phyloP scores from a whole-genome alignment of 2,329 filamentous ascomycete genomes.

The Cadophora sp. region DNA sequence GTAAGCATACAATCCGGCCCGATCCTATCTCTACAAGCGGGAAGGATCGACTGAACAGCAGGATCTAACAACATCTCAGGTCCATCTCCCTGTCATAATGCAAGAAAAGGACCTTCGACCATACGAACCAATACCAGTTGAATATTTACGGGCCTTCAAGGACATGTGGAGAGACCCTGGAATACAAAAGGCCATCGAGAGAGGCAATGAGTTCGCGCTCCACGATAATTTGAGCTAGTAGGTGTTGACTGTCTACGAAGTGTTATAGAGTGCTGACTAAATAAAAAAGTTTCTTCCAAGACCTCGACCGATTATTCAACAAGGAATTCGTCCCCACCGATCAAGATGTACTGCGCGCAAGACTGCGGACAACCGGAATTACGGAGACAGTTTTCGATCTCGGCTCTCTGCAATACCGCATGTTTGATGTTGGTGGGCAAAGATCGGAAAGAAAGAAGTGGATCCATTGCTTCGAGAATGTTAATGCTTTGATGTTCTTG shows the following conservation, averaged over 20 bases:
- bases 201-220: conserved; percentile 95
- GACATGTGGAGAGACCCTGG: conserved; percentile 83
- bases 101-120: conserved; percentile 82
- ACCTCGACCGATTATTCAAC: conserved; percentile 76
- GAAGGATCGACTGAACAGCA: neutral
- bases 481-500: conserved; percentile 88
- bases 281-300: conserved; percentile 77
- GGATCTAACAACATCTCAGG: conserved; percentile 55
- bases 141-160: conserved; percentile 83
- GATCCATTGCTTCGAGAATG: conserved; percentile 81
- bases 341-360: conserved; percentile 90
- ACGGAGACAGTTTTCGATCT: conserved; percentile 95
- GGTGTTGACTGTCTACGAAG: conserved; percentile 47
- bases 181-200: conserved; percentile 85
- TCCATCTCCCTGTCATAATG: conserved; percentile 78
- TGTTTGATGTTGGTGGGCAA: conserved; percentile 82
- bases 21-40: neutral
- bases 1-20: conserved; percentile 55
- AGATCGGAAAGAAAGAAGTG: conserved; percentile 79
- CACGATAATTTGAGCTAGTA: conserved; percentile 97
- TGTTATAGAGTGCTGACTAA: conserved; percentile 25
- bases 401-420: conserved; percentile 90
- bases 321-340: conserved; percentile 87
- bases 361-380: conserved; percentile 91
- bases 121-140: conserved; percentile 79